Base-by-base conservation (phyloP, 2,329 filamentous ascomycete species). In the Ambrosiella beaveri region DNA sequence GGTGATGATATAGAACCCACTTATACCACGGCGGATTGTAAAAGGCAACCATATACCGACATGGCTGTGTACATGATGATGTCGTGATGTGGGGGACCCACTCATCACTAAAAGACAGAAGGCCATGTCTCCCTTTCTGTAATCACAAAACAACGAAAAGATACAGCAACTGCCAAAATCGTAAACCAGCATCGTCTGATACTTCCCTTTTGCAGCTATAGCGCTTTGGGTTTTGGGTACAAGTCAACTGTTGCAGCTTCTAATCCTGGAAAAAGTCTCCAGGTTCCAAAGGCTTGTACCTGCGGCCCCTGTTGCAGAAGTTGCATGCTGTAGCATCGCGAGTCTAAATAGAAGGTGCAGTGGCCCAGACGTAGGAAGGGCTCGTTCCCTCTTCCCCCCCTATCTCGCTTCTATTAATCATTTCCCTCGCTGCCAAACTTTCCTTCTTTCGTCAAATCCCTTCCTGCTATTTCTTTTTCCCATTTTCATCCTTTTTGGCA, bases 321-420 rank as follows among this genome's bases (percentile, higher is more conserved):
- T 40, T 54, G n/a, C 50, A 38, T 49, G 15, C 27, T 2, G 27
- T 45, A 50, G 52, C 44, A 47, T 27, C 27, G 27, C 27, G 27
- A 27, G 27, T 4, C 27, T 27, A 27, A 27, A 17, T 15, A 47
- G 44, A 17, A 15, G 13, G 44, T 47, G 44, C 44, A 47, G 19
- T 47, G 44, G 19, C 44, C 44, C 44, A 47, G 44, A 47, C n/a
- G 3, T 12, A 15, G 15, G 38, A 53, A 53, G 15, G 51, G 51
- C 51, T 53, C 50, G 40, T 49, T 56, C 44, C 40, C 51, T 37
- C 1, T 15, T 27, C 56, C 27, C 27, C 27, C 27, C 56, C 57
- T 27, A 60, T 60, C 49, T 60, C 58, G 58, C 49, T 54, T 60
- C 49, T 57, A 44, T 60, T 54, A 57, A 60, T 60, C 49, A 60